phyloP scores from a whole-genome alignment of 768 basidiomycete genomes.

The Fomitopsis serialis region DNA sequence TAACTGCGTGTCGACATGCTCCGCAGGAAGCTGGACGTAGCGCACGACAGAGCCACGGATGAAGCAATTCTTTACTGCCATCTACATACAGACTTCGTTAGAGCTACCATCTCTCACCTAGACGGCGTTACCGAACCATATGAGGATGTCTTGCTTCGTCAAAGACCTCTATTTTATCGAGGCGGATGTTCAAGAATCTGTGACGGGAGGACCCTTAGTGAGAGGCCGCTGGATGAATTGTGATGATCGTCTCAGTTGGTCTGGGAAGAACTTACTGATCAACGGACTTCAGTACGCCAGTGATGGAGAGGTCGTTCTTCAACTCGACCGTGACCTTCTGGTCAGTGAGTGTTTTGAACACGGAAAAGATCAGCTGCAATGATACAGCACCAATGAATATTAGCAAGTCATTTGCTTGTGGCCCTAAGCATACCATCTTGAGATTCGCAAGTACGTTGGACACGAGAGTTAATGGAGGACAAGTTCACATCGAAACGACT shows the following conservation, averaged over 20 bases:
- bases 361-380: constrained; percentile 84
- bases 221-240: background rate
- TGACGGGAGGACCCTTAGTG: background rate
- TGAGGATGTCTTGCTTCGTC: constrained; percentile 95
- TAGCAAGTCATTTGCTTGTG: too few species aligned
- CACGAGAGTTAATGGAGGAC: too few species aligned
- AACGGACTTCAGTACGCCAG: constrained; percentile 92
- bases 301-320: constrained; percentile 98
- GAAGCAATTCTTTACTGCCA: constrained; percentile 99
- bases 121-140: constrained; percentile 57
- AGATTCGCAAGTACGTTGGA: too few species aligned
- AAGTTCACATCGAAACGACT: too few species aligned
- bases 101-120: too few species aligned
- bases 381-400: too few species aligned
- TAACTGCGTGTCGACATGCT: constrained; percentile 91
- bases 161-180: constrained; percentile 89
- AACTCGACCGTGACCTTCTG: constrained; percentile 96
- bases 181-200: constrained; percentile 92
- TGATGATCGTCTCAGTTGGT: background rate
- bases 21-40: constrained; percentile 91
- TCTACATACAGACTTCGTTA: constrained; percentile 41
- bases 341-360: constrained; percentile 98
- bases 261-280: constrained; percentile 70
- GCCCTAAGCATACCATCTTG: too few species aligned
- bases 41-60: constrained; percentile 98